Evolutionary conservation across 1,139 yeast species (phyloP).

Genomic region (Taphrina populina): DNA sequence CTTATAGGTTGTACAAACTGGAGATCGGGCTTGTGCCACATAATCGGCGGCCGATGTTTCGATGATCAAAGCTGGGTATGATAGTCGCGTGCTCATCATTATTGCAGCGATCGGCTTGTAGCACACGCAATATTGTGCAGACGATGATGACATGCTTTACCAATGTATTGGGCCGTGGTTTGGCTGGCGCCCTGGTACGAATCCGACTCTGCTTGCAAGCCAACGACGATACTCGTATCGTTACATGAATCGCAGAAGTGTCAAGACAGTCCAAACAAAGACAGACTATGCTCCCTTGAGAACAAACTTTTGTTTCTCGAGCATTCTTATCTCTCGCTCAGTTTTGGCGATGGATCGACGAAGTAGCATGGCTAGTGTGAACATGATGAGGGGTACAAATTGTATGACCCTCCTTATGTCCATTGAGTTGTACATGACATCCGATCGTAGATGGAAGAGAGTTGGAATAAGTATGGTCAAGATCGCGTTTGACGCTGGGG

Average conservation of each 20-base stretch:
- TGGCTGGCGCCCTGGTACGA: too few species aligned
- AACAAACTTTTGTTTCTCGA: constrained; percentile 1
- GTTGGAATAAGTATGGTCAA: background rate
- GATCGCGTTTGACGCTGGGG: background rate
- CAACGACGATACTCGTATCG: too few species aligned
- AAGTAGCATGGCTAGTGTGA: background rate
- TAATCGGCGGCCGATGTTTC: constrained; percentile 2
- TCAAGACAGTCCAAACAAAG: too few species aligned
- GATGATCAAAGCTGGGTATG: too few species aligned
- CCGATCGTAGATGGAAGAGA: background rate
- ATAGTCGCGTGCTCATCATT: too few species aligned
- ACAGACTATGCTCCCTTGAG: constrained; percentile 12
- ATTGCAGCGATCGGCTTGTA: too few species aligned
- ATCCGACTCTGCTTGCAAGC: too few species aligned
- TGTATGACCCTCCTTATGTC: background rate
- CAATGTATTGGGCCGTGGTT: too few species aligned
- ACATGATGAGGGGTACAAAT: constrained; percentile 1
- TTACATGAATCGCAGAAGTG: too few species aligned
- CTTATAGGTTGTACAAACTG: constrained; percentile 57
- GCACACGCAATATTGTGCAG: too few species aligned
- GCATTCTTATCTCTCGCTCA: background rate
- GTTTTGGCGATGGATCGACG: background rate
- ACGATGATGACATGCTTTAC: too few species aligned
- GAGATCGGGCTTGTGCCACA: constrained; percentile 15
- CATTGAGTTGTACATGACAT: background rate